phyloP scores from a whole-genome alignment of 1,284 basidiomycete genomes.

The Pascua sp. region DNA sequence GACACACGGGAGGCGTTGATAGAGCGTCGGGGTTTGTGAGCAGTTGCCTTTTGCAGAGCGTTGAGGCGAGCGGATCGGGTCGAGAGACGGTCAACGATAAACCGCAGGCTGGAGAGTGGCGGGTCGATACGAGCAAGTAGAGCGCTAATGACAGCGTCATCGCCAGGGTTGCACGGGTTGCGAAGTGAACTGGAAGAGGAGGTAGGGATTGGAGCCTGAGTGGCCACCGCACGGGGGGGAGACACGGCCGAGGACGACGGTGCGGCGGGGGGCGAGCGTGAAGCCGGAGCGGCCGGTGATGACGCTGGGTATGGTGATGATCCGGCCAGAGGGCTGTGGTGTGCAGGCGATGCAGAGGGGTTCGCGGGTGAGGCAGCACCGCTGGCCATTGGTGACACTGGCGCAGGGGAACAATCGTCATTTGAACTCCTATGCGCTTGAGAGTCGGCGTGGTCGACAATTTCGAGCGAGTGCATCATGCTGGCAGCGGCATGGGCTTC shows the following conservation, averaged over 20 bases:
- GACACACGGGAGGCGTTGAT: constrained; percentile 33
- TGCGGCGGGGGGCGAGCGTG: neutral
- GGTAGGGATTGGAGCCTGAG: neutral
- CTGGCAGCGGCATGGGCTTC: constrained; percentile 11
- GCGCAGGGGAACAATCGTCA: too few relatives aligned
- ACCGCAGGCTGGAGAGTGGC: constrained; percentile 55
- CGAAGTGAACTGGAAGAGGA: constrained; percentile 38
- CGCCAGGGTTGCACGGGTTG: constrained; percentile 87
- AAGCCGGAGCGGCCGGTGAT: neutral
- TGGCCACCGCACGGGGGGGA: neutral
- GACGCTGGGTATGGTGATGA: too few relatives aligned
- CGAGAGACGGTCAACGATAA: constrained; percentile 57
- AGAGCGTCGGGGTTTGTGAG: constrained; percentile 37
- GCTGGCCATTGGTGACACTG: too few relatives aligned
- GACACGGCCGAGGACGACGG: too few relatives aligned
- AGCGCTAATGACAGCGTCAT: constrained; percentile 62
- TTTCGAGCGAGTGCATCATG: constrained; percentile 19
- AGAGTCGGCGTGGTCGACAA: constrained; percentile 3
- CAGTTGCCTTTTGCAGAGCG: constrained; percentile 53
- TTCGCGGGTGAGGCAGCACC: too few relatives aligned
- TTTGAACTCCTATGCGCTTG: too few relatives aligned
- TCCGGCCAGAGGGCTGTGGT: too few relatives aligned
- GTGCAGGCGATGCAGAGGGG: too few relatives aligned
- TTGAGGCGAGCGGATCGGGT: constrained; percentile 62
- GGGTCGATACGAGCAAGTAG: constrained; percentile 65